Evolutionary conservation across 2,329 filamentous ascomycete genomes (phyloP).

Genomic region (Cercospora canescens): DNA sequence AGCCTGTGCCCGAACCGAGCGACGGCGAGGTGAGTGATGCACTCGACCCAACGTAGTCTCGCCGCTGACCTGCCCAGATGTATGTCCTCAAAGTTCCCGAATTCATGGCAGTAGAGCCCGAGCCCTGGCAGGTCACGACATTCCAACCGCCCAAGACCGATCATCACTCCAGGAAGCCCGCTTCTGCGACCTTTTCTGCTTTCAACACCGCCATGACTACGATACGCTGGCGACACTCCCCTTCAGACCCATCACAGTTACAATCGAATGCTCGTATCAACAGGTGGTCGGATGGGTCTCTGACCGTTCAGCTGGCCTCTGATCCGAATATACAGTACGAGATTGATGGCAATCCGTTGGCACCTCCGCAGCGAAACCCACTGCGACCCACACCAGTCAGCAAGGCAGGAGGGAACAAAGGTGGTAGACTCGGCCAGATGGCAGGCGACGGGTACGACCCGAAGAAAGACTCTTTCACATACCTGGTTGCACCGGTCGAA

Average conservation of each 20-base stretch:
- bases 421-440: conserved; percentile 27
- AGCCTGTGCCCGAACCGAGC: conserved; percentile 68
- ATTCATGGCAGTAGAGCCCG: conserved; percentile 70
- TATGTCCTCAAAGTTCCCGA: conserved; percentile 70
- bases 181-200: conserved; percentile 55
- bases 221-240: conserved; percentile 68
- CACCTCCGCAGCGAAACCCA: conserved; percentile 57
- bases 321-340: conserved; percentile 70
- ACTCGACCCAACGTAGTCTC: neutral
- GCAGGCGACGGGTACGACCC: conserved; percentile 60
- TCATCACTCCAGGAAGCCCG: conserved; percentile 50
- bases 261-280: conserved; percentile 75
- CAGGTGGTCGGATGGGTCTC: conserved; percentile 76
- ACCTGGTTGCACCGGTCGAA: conserved; percentile 71
- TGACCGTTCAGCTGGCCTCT: conserved; percentile 72
- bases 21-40: conserved; percentile 64
- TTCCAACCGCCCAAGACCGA: conserved; percentile 66
- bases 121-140: conserved; percentile 64
- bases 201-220: conserved; percentile 67
- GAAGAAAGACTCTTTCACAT: conserved; percentile 72
- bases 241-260: conserved; percentile 63
- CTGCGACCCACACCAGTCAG: conserved; percentile 51
- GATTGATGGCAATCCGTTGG: conserved; percentile 68
- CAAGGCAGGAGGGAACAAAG: conserved; percentile 35
- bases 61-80: conserved; percentile 49